Evolutionary conservation across 331 rosid species (phyloP).

Genomic region (Malus hybrid): DNA sequence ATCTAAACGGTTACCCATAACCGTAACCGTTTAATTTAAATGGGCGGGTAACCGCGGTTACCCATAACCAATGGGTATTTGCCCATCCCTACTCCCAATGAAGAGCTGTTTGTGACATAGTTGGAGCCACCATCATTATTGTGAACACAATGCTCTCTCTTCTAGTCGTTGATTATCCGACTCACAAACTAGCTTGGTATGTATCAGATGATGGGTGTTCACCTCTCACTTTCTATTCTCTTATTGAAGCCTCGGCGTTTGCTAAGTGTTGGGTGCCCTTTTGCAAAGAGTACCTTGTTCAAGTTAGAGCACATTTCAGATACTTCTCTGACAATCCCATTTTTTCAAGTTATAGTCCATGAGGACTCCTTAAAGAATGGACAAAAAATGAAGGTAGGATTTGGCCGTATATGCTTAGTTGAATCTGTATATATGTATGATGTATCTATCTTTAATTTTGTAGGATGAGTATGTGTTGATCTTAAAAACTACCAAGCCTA

Average conservation of each 20-base stretch:
- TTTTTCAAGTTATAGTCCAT: neutral
- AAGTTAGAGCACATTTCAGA: conserved; percentile 54
- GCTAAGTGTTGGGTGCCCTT: conserved; percentile 60
- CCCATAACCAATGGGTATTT: too few relatives aligned
- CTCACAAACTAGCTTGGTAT: conserved; percentile 65
- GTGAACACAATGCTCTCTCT: conserved; percentile 62
- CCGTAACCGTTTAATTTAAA: too few relatives aligned
- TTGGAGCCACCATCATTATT: conserved; percentile 63
- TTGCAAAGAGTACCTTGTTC: conserved; percentile 40
- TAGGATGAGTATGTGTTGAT: conserved; percentile 48
- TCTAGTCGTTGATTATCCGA: conserved; percentile 60
- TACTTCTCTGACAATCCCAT: conserved; percentile 25
- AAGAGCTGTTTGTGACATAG: neutral
- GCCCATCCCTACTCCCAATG: too few relatives aligned
- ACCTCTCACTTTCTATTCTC: conserved; percentile 38
- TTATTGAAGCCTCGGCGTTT: conserved; percentile 44
- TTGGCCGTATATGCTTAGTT: neutral
- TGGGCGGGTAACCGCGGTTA: too few relatives aligned
- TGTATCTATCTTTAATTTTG: neutral
- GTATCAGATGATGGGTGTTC: conserved; percentile 80
- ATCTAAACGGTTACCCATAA: too few relatives aligned
- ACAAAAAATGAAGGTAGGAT: conserved; percentile 33
- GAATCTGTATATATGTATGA: neutral
- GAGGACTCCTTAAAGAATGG: conserved; percentile 39
- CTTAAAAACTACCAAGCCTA: too few relatives aligned